Evolutionary conservation across 176 grass and related monocot species (phyloP).

Genomic region (Avena atlantica): DNA sequence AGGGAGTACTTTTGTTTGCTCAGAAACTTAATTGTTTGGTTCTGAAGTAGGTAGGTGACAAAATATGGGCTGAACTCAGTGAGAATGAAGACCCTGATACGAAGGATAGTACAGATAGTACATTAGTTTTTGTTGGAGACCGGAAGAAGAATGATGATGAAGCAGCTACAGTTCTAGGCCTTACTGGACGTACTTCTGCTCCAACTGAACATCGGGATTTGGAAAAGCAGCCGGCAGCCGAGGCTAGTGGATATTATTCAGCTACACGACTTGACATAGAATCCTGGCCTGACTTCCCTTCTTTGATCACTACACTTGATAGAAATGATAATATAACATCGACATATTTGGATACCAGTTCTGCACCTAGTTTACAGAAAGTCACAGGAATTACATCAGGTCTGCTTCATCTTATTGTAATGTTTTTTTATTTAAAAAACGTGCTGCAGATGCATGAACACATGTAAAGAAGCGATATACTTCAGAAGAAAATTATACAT

Average conservation of each 20-base stretch:
- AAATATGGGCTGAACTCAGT: conserved; percentile 81
- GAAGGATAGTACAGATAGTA: conserved; percentile 59
- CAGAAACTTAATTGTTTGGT: conserved; percentile 5
- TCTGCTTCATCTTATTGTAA: conserved; percentile 32
- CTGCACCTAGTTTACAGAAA: conserved; percentile 59
- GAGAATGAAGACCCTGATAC: conserved; percentile 65
- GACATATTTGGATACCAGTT: conserved; percentile 73
- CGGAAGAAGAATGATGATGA: conserved; percentile 57
- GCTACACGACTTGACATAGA: conserved; percentile 65
- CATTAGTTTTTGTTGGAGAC: conserved; percentile 45
- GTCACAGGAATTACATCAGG: conserved; percentile 56
- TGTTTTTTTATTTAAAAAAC: conserved; percentile 9
- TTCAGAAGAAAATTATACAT: conserved; percentile 35
- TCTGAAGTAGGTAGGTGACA: conserved; percentile 65
- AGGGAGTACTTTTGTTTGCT: not conserved
- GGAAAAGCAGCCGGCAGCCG: conserved; percentile 48
- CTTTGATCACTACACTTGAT: conserved; percentile 63
- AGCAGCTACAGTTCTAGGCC: conserved; percentile 27
- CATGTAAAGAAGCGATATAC: not conserved
- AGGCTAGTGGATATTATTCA: too few relatives aligned
- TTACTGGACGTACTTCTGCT: conserved; percentile 50
- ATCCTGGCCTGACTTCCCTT: conserved; percentile 89
- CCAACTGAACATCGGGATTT: conserved; percentile 55
- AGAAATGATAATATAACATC: conserved; percentile 61
- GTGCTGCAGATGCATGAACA: conserved; percentile 8